Evolutionary conservation across 176 grass and related monocot genomes (phyloP).

Genomic region (Pharus latifolius): DNA sequence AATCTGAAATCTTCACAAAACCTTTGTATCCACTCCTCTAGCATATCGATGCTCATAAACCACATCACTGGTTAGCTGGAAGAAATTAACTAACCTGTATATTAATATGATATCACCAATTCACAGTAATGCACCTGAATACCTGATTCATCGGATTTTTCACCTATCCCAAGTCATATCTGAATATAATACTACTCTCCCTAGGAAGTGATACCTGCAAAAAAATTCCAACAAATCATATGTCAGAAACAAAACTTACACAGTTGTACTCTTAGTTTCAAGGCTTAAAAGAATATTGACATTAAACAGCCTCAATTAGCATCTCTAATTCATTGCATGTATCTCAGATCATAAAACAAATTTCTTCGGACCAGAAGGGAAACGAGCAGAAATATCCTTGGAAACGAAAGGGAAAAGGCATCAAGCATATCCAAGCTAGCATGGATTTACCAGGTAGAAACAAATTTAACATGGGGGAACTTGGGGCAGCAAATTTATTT

Average conservation of each 20-base stretch:
- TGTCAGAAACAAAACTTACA: conserved; percentile 13
- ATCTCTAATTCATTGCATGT: background rate
- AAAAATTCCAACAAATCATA: conserved; percentile 3
- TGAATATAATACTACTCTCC: conserved; percentile 45
- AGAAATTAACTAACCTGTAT: conserved; percentile 63
- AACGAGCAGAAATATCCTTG: too few relatives aligned
- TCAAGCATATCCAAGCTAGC: too few relatives aligned
- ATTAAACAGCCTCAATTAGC: background rate
- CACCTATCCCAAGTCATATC: conserved; percentile 49
- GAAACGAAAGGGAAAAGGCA: too few relatives aligned
- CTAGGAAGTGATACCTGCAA: conserved; percentile 62
- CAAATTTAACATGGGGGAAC: background rate
- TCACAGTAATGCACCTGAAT: conserved; percentile 53
- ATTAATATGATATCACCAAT: conserved; percentile 55
- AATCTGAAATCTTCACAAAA: conserved; percentile 72
- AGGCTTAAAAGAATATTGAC: background rate
- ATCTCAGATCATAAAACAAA: background rate
- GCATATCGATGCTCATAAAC: conserved; percentile 49
- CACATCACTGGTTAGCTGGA: conserved; percentile 61
- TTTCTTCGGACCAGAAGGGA: too few relatives aligned
- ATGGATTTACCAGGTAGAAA: background rate
- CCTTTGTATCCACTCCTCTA: conserved; percentile 48
- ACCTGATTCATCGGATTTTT: conserved; percentile 42
- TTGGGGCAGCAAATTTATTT: background rate
- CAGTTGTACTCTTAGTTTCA: background rate